phyloP scores from a whole-genome alignment of 2,329 filamentous ascomycete genomes.

The Parasarocladium wereldwijsianum region DNA sequence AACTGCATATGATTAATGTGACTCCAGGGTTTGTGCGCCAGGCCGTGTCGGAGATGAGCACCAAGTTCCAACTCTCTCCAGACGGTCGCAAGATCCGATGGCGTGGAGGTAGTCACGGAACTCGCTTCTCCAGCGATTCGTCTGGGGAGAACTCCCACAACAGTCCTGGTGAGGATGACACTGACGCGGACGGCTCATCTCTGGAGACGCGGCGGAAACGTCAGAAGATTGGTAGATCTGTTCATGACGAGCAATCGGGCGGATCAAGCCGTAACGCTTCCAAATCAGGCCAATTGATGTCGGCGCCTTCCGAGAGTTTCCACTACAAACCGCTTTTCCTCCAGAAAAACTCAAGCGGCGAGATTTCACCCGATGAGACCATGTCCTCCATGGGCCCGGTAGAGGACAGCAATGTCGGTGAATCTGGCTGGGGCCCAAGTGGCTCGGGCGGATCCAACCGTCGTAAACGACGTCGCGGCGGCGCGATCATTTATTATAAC shows the following conservation, averaged over 20 bases:
- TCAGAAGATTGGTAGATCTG: conserved; percentile 24
- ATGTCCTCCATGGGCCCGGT: conserved; percentile 30
- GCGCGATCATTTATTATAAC: conserved; percentile 72
- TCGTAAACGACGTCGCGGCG: conserved; percentile 45
- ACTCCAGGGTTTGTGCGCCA: conserved; percentile 63
- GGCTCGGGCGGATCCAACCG: conserved; percentile 32
- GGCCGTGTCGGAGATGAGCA: conserved; percentile 55
- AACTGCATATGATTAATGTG: conserved; percentile 74
- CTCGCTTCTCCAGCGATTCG: conserved; percentile 50
- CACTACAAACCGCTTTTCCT: conserved; percentile 52
- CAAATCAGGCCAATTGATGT: conserved; percentile 23
- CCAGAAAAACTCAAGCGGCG: conserved; percentile 30
- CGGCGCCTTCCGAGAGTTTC: conserved; percentile 31
- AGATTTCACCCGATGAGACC: conserved; percentile 32
- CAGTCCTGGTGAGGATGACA: conserved; percentile 28
- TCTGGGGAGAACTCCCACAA: conserved; percentile 30
- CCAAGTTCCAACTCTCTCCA: conserved; percentile 60
- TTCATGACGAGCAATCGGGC: conserved; percentile 18
- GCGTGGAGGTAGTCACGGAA: conserved; percentile 54
- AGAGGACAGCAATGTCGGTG: conserved; percentile 33
- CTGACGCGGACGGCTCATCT: conserved; percentile 30
- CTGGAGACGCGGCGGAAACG: conserved; percentile 28
- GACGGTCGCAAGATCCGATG: conserved; percentile 71
- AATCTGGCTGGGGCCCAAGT: conserved; percentile 30
- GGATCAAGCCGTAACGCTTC: conserved; percentile 21